These are phyloP conservation scores for Saccharomyces pastorianus DNA, from an alignment of 1,139 yeast genomes.

Conservation along the genomic window DNA sequence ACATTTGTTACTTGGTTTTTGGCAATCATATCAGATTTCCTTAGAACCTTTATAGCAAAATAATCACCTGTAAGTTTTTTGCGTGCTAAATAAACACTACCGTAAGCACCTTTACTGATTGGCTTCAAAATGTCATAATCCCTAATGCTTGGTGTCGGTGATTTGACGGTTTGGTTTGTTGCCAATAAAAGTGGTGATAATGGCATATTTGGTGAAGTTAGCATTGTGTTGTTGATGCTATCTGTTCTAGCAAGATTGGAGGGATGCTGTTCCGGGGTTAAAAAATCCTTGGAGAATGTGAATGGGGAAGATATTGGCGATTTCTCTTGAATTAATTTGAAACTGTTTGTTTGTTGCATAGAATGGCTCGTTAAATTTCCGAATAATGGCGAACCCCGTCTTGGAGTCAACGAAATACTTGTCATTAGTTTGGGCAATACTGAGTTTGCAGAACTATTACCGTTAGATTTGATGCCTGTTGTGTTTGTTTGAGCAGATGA, in stretches of 20 bases:
- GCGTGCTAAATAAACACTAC: conserved; percentile 82
- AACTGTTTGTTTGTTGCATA: conserved; percentile 27
- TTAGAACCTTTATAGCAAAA: conserved; percentile 90
- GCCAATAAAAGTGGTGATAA: conserved; percentile 75
- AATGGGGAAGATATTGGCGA: conserved; percentile 30
- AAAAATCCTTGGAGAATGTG: conserved; percentile 19
- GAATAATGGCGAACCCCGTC: conserved; percentile 28
- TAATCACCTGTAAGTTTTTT: conserved; percentile 85
- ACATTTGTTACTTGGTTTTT: conserved; percentile 94
- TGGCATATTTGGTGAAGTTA: conserved; percentile 39
- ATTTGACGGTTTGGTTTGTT: conserved; percentile 39
- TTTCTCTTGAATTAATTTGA: conserved; percentile 14
- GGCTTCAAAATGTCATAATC: conserved; percentile 91
- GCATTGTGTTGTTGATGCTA: conserved; percentile 2
- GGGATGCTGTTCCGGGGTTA: conserved; percentile 25
- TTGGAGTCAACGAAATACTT: conserved; percentile 27
- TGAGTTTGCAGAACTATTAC: conserved; percentile 2
- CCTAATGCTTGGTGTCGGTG: conserved; percentile 57
- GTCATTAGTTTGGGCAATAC: conserved; percentile 21
- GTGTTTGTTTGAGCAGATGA: background rate
- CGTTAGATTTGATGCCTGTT: background rate
- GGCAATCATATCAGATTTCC: conserved; percentile 92
- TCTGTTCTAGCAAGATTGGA: background rate
- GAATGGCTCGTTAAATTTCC: conserved; percentile 14
- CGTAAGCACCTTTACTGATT: conserved; percentile 95